Base-by-base conservation (phyloP, 2,329 filamentous ascomycete species). In the Xylaria sp. region DNA sequence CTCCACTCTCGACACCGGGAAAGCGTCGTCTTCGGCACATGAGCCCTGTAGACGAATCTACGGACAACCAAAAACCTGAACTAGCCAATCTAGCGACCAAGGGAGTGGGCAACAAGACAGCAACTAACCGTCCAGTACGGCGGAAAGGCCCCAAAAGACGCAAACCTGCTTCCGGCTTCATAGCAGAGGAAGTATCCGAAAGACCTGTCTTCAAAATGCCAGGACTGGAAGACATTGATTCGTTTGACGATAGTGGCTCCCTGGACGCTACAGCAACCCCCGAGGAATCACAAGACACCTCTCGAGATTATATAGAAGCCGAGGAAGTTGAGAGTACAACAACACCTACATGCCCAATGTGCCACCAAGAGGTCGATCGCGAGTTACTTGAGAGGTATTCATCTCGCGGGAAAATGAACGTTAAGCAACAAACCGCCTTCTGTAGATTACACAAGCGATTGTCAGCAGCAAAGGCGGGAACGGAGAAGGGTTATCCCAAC, bases 341-440 rank as follows among this genome's bases (percentile, higher is more conserved):
- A 9, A 67, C 54, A 9, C 70, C 80, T 10, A 68, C 78, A 21
- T 94, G 91, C 71, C 88, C 90, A 1, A 85, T 91, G 78, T 94
- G 91, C 72, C 81, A 85, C 13, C 78, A 84, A 43, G 69, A 78
- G 2, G 86, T 93, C 5, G 81, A 87, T 54, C 75, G 78, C 9
- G 76, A 77, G 0, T 75, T 85, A 1, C 78, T 92, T n/a, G 75
- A 81, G 53, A 77, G 78, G 2, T 86, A 86, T 67, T 79, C 80
- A 1, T 76, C 79, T 13, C 76, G 77, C 15, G 75, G 74, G 44
- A 76, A 78, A 41, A 79, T 88, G 76, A 83, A 79, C 31, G 82
- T 90, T 35, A 79, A 80, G 31, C 79, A 84, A 68, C 87, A 91
- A 72, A 78, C 81, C 19, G 78, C 75, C 17, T 91, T 92, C 73